phyloP scores from a whole-genome alignment of 768 basidiomycete species.

The Macrolepiota dolichaula region DNA sequence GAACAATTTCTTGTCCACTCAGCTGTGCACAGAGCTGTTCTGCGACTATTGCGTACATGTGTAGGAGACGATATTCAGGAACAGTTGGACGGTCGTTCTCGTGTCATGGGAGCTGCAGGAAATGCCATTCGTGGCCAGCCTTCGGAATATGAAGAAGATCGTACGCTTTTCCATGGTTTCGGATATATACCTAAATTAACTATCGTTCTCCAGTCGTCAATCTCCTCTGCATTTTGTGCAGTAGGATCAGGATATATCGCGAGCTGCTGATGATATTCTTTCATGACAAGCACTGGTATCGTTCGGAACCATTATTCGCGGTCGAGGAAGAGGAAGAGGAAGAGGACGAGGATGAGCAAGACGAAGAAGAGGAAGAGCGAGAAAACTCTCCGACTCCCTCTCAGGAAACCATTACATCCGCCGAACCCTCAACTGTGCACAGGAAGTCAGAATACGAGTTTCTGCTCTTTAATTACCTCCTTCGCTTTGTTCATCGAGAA shows the following conservation, averaged over 20 bases:
- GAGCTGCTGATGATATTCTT: conserved; percentile 97
- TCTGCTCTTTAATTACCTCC: conserved; percentile 90
- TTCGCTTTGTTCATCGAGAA: conserved; percentile 93
- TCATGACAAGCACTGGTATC: conserved; percentile 89
- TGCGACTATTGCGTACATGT: conserved; percentile 80
- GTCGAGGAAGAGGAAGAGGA: conserved; percentile 77
- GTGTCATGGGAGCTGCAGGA: conserved; percentile 82
- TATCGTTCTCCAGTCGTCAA: conserved; percentile 68
- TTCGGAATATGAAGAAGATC: conserved; percentile 87
- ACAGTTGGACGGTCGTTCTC: conserved; percentile 72
- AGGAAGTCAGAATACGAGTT: conserved; percentile 92
- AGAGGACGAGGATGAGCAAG: conserved; percentile 49
- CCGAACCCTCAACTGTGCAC: conserved; percentile 33
- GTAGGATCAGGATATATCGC: conserved; percentile 83
- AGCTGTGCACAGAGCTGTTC: conserved; percentile 83
- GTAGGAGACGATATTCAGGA: conserved; percentile 92
- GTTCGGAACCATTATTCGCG: conserved; percentile 68
- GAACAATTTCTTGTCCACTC: conserved; percentile 93
- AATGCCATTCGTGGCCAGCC: conserved; percentile 63
- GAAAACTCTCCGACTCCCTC: conserved; percentile 61
- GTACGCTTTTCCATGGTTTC: conserved; percentile 43
- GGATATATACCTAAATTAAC: not conserved
- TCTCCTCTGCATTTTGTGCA: conserved; percentile 88
- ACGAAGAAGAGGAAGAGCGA: conserved; percentile 35
- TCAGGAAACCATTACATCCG: conserved; percentile 53